Percentiles rank a stretch among this genome's conserved stretches.
These are phyloP conservation scores for Haberlea rhodopensis DNA, from an alignment of 257 asterid species.

Conservation along the genomic window DNA sequence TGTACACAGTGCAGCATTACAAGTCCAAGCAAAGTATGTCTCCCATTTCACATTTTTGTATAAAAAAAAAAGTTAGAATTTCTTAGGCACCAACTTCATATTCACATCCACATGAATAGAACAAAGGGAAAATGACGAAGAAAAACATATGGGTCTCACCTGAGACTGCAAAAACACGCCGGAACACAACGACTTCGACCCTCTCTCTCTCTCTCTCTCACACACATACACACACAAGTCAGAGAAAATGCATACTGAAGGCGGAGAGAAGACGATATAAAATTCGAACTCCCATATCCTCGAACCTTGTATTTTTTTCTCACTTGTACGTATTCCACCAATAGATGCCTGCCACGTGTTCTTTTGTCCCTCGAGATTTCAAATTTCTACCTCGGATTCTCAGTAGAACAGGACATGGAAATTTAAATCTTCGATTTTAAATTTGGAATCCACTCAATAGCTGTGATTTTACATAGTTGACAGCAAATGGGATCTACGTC, in stretches of 20 bases:
- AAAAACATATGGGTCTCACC: not conserved
- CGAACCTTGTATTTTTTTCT: not conserved
- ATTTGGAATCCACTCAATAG: not conserved
- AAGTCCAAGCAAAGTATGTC: not conserved
- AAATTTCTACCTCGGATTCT: not conserved
- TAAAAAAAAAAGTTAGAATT: not conserved
- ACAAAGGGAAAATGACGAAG: not conserved
- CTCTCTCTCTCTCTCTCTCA: not conserved
- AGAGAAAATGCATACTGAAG: not conserved
- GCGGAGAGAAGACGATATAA: not conserved
- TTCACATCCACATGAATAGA: not conserved
- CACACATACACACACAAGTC: not conserved
- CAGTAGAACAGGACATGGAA: not conserved
- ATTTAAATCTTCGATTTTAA: not conserved
- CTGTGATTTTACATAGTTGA: not conserved
- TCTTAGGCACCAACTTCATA: no score
- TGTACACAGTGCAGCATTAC: not conserved
- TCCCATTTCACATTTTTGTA: not conserved
- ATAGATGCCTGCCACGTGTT: not conserved
- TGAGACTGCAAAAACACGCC: not conserved
- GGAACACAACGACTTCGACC: not conserved
- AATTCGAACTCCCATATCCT: slow-evolving; percentile 3
- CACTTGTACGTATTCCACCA: not conserved
- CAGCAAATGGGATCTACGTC: slow-evolving; percentile 23
- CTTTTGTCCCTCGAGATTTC: not conserved